Evolutionary conservation across 2,329 filamentous ascomycete species (phyloP).

Genomic region (Botryotinia calthae): DNA sequence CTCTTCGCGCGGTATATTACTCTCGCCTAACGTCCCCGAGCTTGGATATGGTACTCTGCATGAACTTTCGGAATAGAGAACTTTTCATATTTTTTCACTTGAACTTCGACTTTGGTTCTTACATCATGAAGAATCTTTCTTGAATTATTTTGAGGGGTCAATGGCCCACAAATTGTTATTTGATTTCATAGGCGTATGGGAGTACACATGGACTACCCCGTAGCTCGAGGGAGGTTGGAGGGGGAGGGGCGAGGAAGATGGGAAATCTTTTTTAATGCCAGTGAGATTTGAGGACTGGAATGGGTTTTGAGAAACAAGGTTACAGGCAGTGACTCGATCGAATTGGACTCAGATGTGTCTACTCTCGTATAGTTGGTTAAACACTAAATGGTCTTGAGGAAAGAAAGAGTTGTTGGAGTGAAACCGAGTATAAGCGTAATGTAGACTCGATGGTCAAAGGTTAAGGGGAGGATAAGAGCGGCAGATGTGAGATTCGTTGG

Average conservation of each 20-base stretch:
- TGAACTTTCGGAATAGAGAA: not conserved
- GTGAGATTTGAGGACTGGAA: not conserved
- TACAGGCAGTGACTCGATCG: not conserved
- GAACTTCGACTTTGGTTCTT: not conserved
- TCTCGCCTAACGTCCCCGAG: not conserved
- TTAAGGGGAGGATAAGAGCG: too few species aligned
- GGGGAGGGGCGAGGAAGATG: not conserved
- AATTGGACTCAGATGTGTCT: not conserved
- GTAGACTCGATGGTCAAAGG: not conserved
- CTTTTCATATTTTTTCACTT: not conserved
- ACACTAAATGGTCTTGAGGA: not conserved
- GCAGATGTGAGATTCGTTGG: not conserved
- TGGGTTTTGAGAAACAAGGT: not conserved
- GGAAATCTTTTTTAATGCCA: slow-evolving; percentile 3
- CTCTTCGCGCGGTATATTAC: not conserved
- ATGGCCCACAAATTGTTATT: slow-evolving; percentile 9
- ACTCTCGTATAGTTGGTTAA: not conserved
- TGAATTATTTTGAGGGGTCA: not conserved
- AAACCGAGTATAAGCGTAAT: not conserved
- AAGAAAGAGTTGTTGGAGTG: not conserved
- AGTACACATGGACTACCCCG: slow-evolving; percentile 5
- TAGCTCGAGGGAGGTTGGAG: not conserved
- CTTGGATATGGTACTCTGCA: slow-evolving; percentile 5
- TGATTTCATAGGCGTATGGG: slow-evolving; percentile 15
- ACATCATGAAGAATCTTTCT: not conserved